Evolutionary conservation across 23 red algal genomes (phyloP), one percentile per base, ranked within the genome.

Genomic region (Agarophyton chilense): DNA sequence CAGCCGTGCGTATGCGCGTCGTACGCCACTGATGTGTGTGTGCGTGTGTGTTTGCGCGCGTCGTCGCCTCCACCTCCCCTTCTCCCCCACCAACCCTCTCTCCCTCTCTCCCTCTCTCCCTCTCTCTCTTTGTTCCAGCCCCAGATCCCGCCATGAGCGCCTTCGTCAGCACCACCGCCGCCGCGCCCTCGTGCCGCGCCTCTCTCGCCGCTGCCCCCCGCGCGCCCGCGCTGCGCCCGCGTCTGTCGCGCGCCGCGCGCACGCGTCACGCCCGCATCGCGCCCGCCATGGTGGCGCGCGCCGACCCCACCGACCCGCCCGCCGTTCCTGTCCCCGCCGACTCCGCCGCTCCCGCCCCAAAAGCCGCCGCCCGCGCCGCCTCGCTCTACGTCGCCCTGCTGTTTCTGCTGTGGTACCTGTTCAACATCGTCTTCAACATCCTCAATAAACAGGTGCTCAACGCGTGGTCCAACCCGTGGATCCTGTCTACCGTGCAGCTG

Each of bases 401-500:
- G 40, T 98, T 98, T 40, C 39, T 82, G 11, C 85, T 98, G 62
- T 98, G 93, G 93, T 98, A 95, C 77, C 34, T 92, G 52, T 94
- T 98, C 63, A 98, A 98, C 78, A 82, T 98, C 53, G 77, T 95
- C 72, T 98, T 95, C 79, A 98, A 98, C 60, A 88, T 98, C 44
- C 57, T 84, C 22, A 98, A 98, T 86, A 98, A 98, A 80, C 65
- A 35, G 50, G 87, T 92, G 40, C 71, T 98, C 33, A 98, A 98
- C 62, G 85, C 94, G 53, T 94, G 96, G 86, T 81, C 83, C 64
- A 84, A 91, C 35, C 92, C 92, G 10, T 95, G 92, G 96, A 93
- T 90, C 25, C 78, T 98, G 52, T 92, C 92, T 39, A 92, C 88
- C 42, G 85, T 98, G 66, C 96, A 98, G 76, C 79, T 98, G 33